Evolutionary conservation across 1,139 yeast species (phyloP).

Genomic region (Suhomyces terraborum): DNA sequence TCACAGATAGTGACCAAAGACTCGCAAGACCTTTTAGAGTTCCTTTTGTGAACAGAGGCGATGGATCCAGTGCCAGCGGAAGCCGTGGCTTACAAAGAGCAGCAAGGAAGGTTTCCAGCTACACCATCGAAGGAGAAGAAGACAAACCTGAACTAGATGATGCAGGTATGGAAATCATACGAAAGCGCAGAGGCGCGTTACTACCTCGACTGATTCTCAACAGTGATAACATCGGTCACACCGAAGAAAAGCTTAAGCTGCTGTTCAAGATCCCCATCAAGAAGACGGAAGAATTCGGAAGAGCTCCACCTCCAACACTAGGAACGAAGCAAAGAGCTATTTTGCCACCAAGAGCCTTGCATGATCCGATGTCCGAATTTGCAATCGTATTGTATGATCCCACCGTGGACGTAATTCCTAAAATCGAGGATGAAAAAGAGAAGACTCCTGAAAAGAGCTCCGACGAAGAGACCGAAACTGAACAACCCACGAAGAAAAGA

Average conservation of each 20-base stretch:
- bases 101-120: constrained; percentile 34
- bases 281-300: constrained; percentile 25
- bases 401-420: constrained; percentile 71
- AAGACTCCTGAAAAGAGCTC: constrained; percentile 21
- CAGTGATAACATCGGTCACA: constrained; percentile 34
- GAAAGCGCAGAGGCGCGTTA: constrained; percentile 49
- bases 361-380: constrained; percentile 90
- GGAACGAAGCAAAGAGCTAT: constrained; percentile 75
- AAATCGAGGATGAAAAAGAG: constrained; percentile 42
- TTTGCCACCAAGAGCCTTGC: constrained; percentile 83
- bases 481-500: constrained; percentile 28
- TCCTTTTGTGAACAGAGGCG: constrained; percentile 37
- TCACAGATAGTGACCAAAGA: constrained; percentile 37
- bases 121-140: constrained; percentile 27
- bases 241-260: constrained; percentile 37
- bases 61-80: constrained; percentile 19
- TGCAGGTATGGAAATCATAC: constrained; percentile 29
- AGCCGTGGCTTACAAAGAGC: constrained; percentile 27
- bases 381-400: constrained; percentile 97
- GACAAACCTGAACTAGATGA: constrained; percentile 21
- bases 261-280: constrained; percentile 56
- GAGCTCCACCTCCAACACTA: constrained; percentile 62
- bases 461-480: constrained; percentile 22
- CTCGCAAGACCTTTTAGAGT: constrained; percentile 45
- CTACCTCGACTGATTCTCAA: constrained; percentile 42